These are phyloP conservation scores for Pilaira anomala DNA, from an alignment of 192 early-diverging fungal genomes.

Conservation along the genomic window DNA sequence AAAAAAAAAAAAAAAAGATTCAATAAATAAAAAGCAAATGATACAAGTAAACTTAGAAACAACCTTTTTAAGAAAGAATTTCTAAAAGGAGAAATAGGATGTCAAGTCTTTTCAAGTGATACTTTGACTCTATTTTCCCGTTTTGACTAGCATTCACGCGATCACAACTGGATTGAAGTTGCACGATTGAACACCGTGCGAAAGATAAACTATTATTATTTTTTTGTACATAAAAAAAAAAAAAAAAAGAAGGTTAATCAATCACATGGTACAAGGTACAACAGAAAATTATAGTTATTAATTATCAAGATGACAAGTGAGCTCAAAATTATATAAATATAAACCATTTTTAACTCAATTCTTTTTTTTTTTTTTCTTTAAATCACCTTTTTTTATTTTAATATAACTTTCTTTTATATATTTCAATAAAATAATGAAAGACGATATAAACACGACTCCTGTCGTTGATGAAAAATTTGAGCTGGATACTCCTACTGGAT, in stretches of 20 bases:
- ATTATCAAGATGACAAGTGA: neutral
- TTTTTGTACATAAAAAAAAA: too few species aligned
- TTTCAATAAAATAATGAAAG: neutral
- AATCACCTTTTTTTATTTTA: neutral
- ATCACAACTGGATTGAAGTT: neutral
- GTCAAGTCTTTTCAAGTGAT: neutral
- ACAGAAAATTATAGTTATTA: neutral
- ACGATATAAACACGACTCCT: neutral
- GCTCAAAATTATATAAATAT: neutral
- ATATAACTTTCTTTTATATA: neutral
- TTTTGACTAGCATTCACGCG: too few species aligned
- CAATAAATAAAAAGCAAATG: conserved; percentile 3
- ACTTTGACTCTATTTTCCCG: neutral
- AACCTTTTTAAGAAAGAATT: conserved; percentile 11
- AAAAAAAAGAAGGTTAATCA: neutral
- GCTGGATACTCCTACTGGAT: conserved; percentile 8
- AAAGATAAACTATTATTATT: neutral
- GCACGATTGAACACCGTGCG: conserved; percentile 10
- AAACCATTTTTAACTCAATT: too few species aligned
- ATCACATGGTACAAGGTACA: conserved; percentile 3
- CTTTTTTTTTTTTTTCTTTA: neutral
- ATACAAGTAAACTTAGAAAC: neutral
- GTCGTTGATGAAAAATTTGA: conserved; percentile 3
- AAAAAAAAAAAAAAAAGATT: neutral
- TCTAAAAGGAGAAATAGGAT: neutral